Conservation (phyloP, 495 filamentous ascomycete genomes). For the Podospora bellae-mahoneyi region DNA sequence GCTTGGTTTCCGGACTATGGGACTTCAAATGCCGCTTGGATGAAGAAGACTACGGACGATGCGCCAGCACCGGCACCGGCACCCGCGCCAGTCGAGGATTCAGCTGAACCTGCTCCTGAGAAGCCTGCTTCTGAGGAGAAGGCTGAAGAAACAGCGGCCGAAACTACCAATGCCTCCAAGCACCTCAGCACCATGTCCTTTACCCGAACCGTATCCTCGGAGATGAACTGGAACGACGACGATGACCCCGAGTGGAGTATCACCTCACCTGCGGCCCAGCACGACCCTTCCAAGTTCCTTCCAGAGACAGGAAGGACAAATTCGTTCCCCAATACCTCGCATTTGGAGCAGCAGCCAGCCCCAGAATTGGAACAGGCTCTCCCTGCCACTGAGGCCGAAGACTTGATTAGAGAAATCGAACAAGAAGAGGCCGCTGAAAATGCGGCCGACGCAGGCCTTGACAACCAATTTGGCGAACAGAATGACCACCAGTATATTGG, state of each 20-base stretch:
- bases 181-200: slow-evolving; percentile 53
- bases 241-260: slow-evolving; percentile 47
- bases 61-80: slow-evolving; percentile 10
- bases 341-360: slow-evolving; percentile 30
- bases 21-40: slow-evolving; percentile 27
- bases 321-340: slow-evolving; percentile 58
- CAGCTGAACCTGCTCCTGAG: slow-evolving; percentile 16
- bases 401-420: slow-evolving; percentile 31
- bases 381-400: slow-evolving; percentile 21
- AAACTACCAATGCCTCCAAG: slow-evolving; percentile 36
- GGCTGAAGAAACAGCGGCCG: slow-evolving; percentile 20
- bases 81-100: slow-evolving; percentile 8
- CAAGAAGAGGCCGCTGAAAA: slow-evolving; percentile 31
- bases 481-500: slow-evolving; percentile 31
- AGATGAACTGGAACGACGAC: slow-evolving; percentile 55
- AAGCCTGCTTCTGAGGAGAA: slow-evolving; percentile 17
- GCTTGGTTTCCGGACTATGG: slow-evolving; percentile 33
- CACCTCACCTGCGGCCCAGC: slow-evolving; percentile 37
- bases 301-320: slow-evolving; percentile 54
- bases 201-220: slow-evolving; percentile 49
- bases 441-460: slow-evolving; percentile 21
- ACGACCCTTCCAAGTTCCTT: slow-evolving; percentile 56
- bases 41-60: slow-evolving; percentile 27
- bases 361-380: slow-evolving; percentile 27
- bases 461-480: slow-evolving; percentile 27